These are phyloP conservation scores for Cercospora nicotianae DNA, from an alignment of 2,329 filamentous ascomycete genomes.

Conservation along the genomic window DNA sequence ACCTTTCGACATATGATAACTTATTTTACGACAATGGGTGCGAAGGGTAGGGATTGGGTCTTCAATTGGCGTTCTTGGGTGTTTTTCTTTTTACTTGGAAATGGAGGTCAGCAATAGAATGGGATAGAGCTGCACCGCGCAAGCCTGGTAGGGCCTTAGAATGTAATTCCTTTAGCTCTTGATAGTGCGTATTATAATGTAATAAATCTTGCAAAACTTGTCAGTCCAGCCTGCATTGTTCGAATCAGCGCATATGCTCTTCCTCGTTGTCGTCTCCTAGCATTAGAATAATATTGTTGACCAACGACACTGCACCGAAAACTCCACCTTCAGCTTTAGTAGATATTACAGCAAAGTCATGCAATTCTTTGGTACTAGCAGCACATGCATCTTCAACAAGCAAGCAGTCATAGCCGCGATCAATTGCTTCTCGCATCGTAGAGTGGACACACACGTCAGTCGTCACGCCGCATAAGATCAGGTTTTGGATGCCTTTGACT, in stretches of 20 bases:
- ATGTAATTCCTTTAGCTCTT: background rate
- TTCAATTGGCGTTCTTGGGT: background rate
- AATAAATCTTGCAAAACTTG: background rate
- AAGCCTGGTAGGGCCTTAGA: background rate
- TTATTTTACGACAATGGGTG: background rate
- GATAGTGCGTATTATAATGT: background rate
- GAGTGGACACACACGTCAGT: slow-evolving; percentile 58
- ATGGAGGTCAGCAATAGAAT: background rate
- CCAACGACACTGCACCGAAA: slow-evolving; percentile 30
- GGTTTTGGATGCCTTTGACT: slow-evolving; percentile 54
- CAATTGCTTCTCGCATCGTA: slow-evolving; percentile 58
- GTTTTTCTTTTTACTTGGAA: background rate
- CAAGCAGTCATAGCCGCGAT: slow-evolving; percentile 56
- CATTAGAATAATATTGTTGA: slow-evolving; percentile 18
- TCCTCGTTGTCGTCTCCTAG: background rate
- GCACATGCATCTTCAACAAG: slow-evolving; percentile 53
- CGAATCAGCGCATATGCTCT: background rate
- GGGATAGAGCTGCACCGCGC: background rate
- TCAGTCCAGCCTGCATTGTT: background rate
- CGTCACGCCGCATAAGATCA: slow-evolving; percentile 56
- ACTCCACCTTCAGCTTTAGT: slow-evolving; percentile 46
- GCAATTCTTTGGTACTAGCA: slow-evolving; percentile 45
- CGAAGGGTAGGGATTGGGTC: background rate
- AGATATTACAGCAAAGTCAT: slow-evolving; percentile 45
- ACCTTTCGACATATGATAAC: background rate